phyloP scores from a whole-genome alignment of 257 asterid species.

The Gentiana straminea region DNA sequence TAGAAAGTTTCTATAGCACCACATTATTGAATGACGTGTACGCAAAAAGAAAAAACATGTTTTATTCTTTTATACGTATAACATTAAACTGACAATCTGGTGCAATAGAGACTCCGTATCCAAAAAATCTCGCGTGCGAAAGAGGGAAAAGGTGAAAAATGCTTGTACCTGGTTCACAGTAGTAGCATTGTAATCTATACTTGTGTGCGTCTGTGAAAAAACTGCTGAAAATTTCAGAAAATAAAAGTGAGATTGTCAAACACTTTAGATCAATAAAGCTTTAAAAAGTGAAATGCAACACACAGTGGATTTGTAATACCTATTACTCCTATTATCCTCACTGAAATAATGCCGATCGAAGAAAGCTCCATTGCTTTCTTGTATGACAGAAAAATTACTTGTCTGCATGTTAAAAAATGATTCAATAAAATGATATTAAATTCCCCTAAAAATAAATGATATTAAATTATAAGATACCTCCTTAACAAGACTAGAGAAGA shows the following conservation, averaged over 20 bases:
- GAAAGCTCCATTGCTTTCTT: constrained; percentile 48
- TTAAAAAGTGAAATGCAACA: constrained; percentile 6
- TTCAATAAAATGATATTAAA: not conserved
- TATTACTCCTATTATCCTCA: constrained; percentile 27
- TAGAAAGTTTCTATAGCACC: too few species aligned
- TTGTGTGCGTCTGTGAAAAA: constrained; percentile 68
- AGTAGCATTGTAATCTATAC: constrained; percentile 67
- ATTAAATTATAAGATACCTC: not conserved
- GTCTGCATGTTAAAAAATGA: constrained; percentile 22
- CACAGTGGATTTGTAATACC: constrained; percentile 19
- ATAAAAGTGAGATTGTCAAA: constrained; percentile 3
- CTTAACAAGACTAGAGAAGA: not conserved
- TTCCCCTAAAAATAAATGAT: not conserved
- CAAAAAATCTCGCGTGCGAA: too few species aligned
- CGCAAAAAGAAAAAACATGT: too few species aligned
- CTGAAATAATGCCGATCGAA: constrained; percentile 49
- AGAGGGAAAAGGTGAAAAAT: too few species aligned
- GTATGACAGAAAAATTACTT: constrained; percentile 47
- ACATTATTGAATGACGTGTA: too few species aligned
- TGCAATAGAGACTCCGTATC: too few species aligned
- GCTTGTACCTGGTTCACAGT: constrained; percentile 44
- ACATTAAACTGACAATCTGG: too few species aligned
- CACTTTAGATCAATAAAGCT: not conserved
- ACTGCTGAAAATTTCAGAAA: constrained; percentile 26
- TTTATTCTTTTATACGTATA: too few species aligned